These are phyloP conservation scores for Claviceps africana DNA, from an alignment of 2,329 filamentous ascomycete species.

Conservation along the genomic window DNA sequence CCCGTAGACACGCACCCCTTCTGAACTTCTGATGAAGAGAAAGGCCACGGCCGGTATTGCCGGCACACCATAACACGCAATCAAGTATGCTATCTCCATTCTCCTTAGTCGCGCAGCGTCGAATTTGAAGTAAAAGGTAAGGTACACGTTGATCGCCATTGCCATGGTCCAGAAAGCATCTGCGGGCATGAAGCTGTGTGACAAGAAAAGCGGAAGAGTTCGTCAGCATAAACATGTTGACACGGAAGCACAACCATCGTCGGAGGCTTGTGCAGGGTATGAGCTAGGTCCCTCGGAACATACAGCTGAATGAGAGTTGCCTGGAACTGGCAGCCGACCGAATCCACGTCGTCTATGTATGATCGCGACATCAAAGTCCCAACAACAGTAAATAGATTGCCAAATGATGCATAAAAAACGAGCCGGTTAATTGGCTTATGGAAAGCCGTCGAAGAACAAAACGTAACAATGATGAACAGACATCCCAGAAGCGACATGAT, in stretches of 20 bases:
- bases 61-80: slow-evolving; percentile 59
- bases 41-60: slow-evolving; percentile 54
- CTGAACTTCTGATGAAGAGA: slow-evolving; percentile 44
- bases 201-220: slow-evolving; percentile 8
- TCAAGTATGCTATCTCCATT: slow-evolving; percentile 58
- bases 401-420: slow-evolving; percentile 71
- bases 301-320: slow-evolving; percentile 73
- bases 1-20: slow-evolving; percentile 51
- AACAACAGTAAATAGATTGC: slow-evolving; percentile 65
- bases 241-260: not conserved
- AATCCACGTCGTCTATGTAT: slow-evolving; percentile 35
- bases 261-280: too few relatives aligned
- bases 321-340: slow-evolving; percentile 55
- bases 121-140: slow-evolving; percentile 67
- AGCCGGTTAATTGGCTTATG: slow-evolving; percentile 79
- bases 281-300: slow-evolving; percentile 13
- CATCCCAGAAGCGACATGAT: slow-evolving; percentile 58
- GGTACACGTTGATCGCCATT: slow-evolving; percentile 73
- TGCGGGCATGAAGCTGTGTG: slow-evolving; percentile 57
- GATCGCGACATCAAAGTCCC: slow-evolving; percentile 59
- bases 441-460: slow-evolving; percentile 52
- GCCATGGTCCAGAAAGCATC: slow-evolving; percentile 65
- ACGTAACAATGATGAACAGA: slow-evolving; percentile 58
- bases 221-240: not conserved
- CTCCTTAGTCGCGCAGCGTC: slow-evolving; percentile 47